Conservation (phyloP, 1,284 basidiomycete genomes). For the Cerrena zonata region DNA sequence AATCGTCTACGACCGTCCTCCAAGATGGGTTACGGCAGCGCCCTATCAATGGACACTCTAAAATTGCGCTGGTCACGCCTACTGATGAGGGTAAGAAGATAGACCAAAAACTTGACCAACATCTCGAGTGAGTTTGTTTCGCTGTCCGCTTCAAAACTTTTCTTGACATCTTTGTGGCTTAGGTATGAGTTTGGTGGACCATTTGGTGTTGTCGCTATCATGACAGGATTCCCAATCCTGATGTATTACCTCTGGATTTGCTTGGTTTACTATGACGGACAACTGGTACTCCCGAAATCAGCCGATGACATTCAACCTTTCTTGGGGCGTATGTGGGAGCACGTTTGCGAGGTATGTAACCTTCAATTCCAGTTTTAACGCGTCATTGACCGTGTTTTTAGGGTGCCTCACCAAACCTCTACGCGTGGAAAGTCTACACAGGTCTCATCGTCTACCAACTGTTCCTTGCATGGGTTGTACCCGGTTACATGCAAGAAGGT, state of each 20-base stretch:
- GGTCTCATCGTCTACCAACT: slow-evolving; percentile 89
- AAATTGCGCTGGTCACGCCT: slow-evolving; percentile 24
- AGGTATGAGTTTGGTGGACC: slow-evolving; percentile 97
- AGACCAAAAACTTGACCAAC: slow-evolving; percentile 73
- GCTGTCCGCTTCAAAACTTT: not conserved
- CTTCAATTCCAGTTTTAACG: not conserved
- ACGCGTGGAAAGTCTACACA: slow-evolving; percentile 85
- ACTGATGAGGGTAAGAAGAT: slow-evolving; percentile 64
- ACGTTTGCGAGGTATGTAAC: slow-evolving; percentile 66
- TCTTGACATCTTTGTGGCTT: slow-evolving; percentile 2
- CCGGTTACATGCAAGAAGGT: slow-evolving; percentile 89
- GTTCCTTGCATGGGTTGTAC: slow-evolving; percentile 83
- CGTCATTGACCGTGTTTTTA: slow-evolving; percentile 27
- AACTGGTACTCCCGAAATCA: slow-evolving; percentile 72
- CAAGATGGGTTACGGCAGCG: slow-evolving; percentile 22
- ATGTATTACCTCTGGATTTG: slow-evolving; percentile 99
- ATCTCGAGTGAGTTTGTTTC: slow-evolving; percentile 51
- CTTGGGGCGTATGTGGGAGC: slow-evolving; percentile 76
- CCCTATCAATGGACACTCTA: slow-evolving; percentile 13
- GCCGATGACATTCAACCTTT: slow-evolving; percentile 76
- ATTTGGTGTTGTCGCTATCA: slow-evolving; percentile 85
- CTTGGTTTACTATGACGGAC: slow-evolving; percentile 91
- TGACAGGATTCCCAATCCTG: slow-evolving; percentile 85
- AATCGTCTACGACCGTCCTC: slow-evolving; percentile 10
- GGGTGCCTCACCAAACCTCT: slow-evolving; percentile 87